Evolutionary conservation across 768 basidiomycete species (phyloP).

Genomic region (Boletus pseudopeckii): DNA sequence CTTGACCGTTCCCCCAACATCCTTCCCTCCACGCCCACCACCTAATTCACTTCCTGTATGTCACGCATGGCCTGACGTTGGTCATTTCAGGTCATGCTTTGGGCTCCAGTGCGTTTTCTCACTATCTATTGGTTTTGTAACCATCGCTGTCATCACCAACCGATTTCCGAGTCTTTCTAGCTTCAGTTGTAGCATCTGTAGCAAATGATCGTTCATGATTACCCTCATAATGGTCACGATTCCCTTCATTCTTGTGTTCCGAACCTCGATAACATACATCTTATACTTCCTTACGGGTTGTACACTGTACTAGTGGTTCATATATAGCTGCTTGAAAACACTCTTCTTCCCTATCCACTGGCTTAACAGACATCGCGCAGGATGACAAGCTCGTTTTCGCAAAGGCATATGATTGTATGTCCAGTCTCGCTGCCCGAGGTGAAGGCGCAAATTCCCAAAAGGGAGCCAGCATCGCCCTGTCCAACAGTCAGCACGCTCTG

Average conservation of each 20-base stretch:
- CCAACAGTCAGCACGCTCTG: slow-evolving; percentile 80
- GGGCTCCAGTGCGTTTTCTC: slow-evolving; percentile 23
- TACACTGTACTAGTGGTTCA: slow-evolving; percentile 31
- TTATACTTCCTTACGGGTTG: slow-evolving; percentile 36
- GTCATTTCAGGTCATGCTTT: slow-evolving; percentile 15
- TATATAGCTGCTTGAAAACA: slow-evolving; percentile 22
- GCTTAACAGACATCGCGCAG: slow-evolving; percentile 40
- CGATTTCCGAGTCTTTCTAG: slow-evolving; percentile 19
- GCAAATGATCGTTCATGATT: slow-evolving; percentile 35
- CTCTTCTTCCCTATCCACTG: neutral
- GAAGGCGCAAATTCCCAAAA: slow-evolving; percentile 71
- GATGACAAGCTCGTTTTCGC: slow-evolving; percentile 72
- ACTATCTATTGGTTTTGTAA: slow-evolving; percentile 34
- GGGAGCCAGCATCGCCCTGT: slow-evolving; percentile 64
- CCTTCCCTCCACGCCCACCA: neutral
- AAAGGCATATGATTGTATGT: slow-evolving; percentile 61
- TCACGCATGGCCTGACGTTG: slow-evolving; percentile 7
- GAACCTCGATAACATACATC: slow-evolving; percentile 35
- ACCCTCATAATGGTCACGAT: slow-evolving; percentile 33
- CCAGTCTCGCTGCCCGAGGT: slow-evolving; percentile 28
- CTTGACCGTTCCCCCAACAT: neutral
- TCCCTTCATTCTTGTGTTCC: slow-evolving; percentile 24
- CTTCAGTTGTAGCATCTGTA: slow-evolving; percentile 31
- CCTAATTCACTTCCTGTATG: slow-evolving; percentile 7
- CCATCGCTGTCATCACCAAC: slow-evolving; percentile 27